Conservation (phyloP, 208 protist species). For the Acanthamoeba divionensis region DNA sequence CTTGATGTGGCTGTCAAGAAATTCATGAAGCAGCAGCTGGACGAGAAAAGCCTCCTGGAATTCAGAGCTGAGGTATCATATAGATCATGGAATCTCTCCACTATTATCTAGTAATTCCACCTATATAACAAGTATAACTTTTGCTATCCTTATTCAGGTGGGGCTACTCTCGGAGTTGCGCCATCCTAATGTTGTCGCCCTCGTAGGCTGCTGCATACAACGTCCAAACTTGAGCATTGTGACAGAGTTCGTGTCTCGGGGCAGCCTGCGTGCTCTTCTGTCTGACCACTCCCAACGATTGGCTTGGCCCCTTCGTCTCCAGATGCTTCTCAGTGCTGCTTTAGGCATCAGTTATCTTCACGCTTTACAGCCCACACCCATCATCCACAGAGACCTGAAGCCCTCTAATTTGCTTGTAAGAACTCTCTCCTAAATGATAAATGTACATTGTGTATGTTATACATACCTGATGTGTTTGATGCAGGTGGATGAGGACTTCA, state of each 20-base stretch:
- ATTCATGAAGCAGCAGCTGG: slow-evolving; percentile 27
- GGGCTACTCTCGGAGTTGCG: slow-evolving; percentile 1
- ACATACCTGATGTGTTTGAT: too few relatives aligned
- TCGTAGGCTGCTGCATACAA: background rate
- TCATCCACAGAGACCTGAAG: background rate
- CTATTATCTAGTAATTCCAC: too few relatives aligned
- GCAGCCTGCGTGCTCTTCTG: slow-evolving; percentile 25
- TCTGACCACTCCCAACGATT: background rate
- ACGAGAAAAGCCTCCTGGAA: slow-evolving; percentile 16
- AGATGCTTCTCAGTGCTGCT: background rate
- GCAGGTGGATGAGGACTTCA: slow-evolving; percentile 26
- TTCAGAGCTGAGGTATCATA: slow-evolving; percentile 54
- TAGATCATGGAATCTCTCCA: too few relatives aligned
- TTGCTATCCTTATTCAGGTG: too few relatives aligned
- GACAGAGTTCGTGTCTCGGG: background rate
- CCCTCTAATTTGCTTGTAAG: background rate
- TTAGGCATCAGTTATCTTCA: slow-evolving; percentile 23
- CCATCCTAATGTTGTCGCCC: slow-evolving; percentile 44
- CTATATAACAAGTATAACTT: too few relatives aligned
- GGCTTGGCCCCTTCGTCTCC: background rate
- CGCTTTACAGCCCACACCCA: background rate
- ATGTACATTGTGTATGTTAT: too few relatives aligned
- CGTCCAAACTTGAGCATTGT: slow-evolving; percentile 19
- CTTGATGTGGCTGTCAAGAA: slow-evolving; percentile 49
- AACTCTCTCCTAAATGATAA: too few relatives aligned